These are phyloP conservation scores for Quillaja saponaria DNA, from an alignment of 306 rosid genomes.

Conservation along the genomic window DNA sequence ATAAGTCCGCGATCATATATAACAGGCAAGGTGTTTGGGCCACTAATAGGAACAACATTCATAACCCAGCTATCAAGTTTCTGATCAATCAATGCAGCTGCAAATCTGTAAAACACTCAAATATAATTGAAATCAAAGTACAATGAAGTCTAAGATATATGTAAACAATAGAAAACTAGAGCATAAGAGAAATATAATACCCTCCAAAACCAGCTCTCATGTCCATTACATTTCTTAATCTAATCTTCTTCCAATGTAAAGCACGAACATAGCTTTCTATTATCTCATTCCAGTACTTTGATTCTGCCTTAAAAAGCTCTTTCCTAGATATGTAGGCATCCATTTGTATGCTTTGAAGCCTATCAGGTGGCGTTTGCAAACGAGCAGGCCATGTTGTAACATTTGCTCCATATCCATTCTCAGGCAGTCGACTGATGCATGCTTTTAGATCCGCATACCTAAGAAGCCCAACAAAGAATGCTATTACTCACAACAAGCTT, in stretches of 20 bases:
- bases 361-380: constrained; percentile 71
- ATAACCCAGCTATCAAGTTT: constrained; percentile 80
- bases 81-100: constrained; percentile 65
- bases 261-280: constrained; percentile 59
- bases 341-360: constrained; percentile 80
- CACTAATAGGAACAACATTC: constrained; percentile 93
- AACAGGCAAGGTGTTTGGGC: constrained; percentile 93
- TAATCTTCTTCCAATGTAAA: constrained; percentile 66
- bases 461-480: constrained; percentile 30
- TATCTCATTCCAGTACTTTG: constrained; percentile 72
- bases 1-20: constrained; percentile 92
- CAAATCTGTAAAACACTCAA: constrained; percentile 65
- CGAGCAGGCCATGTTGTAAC: constrained; percentile 79
- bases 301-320: constrained; percentile 86
- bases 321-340: constrained; percentile 81
- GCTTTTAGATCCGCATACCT: constrained; percentile 87
- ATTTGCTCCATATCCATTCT: constrained; percentile 66
- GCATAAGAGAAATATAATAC: constrained; percentile 42
- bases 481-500: constrained; percentile 29
- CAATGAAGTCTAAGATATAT: constrained; percentile 13
- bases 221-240: constrained; percentile 89
- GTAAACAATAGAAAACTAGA: constrained; percentile 9
- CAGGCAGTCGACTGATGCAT: constrained; percentile 80
- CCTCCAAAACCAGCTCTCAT: constrained; percentile 99
- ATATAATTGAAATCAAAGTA: constrained; percentile 28